Base-by-base conservation (phyloP, 1,139 yeast genomes). In the Scheffersomyces illinoinensis region DNA sequence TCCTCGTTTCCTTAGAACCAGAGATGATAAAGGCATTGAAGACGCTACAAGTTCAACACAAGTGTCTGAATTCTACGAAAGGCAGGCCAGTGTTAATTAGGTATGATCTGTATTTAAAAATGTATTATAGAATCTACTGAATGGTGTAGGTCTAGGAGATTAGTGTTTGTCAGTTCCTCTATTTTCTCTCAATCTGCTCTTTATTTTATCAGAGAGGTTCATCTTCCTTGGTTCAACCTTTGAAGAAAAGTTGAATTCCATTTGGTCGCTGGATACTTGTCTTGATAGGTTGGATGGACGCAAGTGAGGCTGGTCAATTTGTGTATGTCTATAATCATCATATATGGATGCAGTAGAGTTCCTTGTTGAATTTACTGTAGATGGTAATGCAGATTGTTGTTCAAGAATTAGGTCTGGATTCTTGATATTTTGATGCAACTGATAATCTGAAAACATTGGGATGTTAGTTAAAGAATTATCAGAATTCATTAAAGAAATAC, bases 21-120 rank as follows among this genome's bases (percentile, higher is more conserved):
- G 99, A 70, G 97, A 91, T 47, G 99, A 95, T 70, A 95, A 95
- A 71, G 83, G 85, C 0, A 84, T 90, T 0, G 97, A 93, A 66
- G 97, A 95, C 70, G 96, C 97, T 0, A 95, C 99, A 0, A 85
- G 90, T 1, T 88, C 97, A 46, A 91, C 90, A 20, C 97, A 93
- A 73, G 88, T 95, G n/a, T 88, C 92, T 5, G 97, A 93, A 68
- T 88, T 95, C 73, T 95, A 93, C 71, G 88, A 87, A 67, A 83
- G 88, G 60, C 99, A 95, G 73, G 88, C 90, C 1, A 76, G 68
- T 64, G 61, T 78, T 10, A 68, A 48, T 10, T 48, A 48, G 51
- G 24, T 48, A 21, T 19, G n/a, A 6, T 48, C 23, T 48, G n/a
- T 48, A 20, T 48, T 24, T 20, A 14, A 12, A 48, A 18, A 17